phyloP scores from a whole-genome alignment of 768 basidiomycete genomes.

The Psilocybe cubensis region DNA sequence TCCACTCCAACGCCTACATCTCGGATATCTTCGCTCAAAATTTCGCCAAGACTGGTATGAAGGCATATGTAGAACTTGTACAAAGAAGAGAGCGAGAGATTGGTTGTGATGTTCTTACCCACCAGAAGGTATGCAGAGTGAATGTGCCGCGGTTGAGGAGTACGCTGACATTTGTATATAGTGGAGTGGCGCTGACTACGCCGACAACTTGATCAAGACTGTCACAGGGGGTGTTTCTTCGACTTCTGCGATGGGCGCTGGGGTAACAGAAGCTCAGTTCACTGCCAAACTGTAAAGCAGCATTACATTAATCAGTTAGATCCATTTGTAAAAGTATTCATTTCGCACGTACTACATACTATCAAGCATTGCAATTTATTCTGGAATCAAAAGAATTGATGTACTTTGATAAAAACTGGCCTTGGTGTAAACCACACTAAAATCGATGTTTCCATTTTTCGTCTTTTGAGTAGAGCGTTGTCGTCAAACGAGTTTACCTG shows the following conservation, averaged over 20 bases:
- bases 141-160: neutral
- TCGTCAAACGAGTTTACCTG: too few species aligned
- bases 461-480: neutral
- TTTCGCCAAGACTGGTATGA: slow-evolving; percentile 96
- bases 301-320: slow-evolving; percentile 9
- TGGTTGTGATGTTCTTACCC: slow-evolving; percentile 94
- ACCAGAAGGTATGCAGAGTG: slow-evolving; percentile 75
- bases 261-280: slow-evolving; percentile 93
- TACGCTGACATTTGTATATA: slow-evolving; percentile 33
- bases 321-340: slow-evolving; percentile 26
- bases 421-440: too few species aligned
- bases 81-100: slow-evolving; percentile 93
- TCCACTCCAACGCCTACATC: slow-evolving; percentile 98
- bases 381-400: neutral
- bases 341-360: slow-evolving; percentile 17
- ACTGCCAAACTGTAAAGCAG: slow-evolving; percentile 36
- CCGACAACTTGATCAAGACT: slow-evolving; percentile 90
- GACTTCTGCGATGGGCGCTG: slow-evolving; percentile 99
- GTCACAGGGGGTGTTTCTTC: slow-evolving; percentile 97
- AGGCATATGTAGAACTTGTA: slow-evolving; percentile 95
- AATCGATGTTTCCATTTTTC: neutral
- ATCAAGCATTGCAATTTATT: slow-evolving; percentile 5
- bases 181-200: slow-evolving; percentile 97
- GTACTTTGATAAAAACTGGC: too few species aligned
- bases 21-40: slow-evolving; percentile 89